Evolutionary conservation across 495 filamentous ascomycete species (phyloP).

Genomic region (Aspergillus panamensis): DNA sequence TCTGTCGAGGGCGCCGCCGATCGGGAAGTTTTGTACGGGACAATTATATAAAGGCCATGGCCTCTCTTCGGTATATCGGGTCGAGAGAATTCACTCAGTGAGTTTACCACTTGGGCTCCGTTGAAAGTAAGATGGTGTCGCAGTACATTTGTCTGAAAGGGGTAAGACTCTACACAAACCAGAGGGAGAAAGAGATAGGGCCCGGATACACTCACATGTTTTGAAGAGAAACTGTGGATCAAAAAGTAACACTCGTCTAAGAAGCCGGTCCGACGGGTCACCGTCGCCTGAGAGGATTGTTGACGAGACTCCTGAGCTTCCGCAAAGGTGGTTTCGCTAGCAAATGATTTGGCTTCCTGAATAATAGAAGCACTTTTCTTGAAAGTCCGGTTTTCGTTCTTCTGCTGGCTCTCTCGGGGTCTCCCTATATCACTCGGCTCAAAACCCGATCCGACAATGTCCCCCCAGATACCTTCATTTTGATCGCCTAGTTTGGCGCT

Average conservation of each 20-base stretch:
- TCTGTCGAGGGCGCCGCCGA: conserved; percentile 37
- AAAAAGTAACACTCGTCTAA: conserved; percentile 52
- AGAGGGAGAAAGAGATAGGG: background rate
- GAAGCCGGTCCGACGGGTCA: conserved; percentile 30
- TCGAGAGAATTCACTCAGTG: conserved; percentile 39
- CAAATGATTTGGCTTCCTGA: conserved; percentile 42
- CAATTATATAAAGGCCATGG: conserved; percentile 49
- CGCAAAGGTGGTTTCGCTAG: conserved; percentile 36
- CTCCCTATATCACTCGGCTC: conserved; percentile 28
- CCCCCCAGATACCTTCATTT: conserved; percentile 79
- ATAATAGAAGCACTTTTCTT: conserved; percentile 23
- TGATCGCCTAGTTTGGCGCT: conserved; percentile 76
- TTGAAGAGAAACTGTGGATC: conserved; percentile 60
- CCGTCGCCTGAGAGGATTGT: conserved; percentile 15
- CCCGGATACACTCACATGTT: conserved; percentile 42
- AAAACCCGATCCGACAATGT: conserved; percentile 65
- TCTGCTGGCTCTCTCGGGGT: conserved; percentile 30
- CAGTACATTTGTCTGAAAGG: conserved; percentile 41
- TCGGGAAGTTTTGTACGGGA: conserved; percentile 49
- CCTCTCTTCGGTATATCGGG: conserved; percentile 38
- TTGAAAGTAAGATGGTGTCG: conserved; percentile 52
- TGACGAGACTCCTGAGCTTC: conserved; percentile 26
- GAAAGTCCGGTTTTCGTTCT: conserved; percentile 29
- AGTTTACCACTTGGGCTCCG: conserved; percentile 47
- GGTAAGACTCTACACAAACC: conserved; percentile 18